phyloP scores from a whole-genome alignment of 179 eudicot genomes.

The Beta macrorhiza region DNA sequence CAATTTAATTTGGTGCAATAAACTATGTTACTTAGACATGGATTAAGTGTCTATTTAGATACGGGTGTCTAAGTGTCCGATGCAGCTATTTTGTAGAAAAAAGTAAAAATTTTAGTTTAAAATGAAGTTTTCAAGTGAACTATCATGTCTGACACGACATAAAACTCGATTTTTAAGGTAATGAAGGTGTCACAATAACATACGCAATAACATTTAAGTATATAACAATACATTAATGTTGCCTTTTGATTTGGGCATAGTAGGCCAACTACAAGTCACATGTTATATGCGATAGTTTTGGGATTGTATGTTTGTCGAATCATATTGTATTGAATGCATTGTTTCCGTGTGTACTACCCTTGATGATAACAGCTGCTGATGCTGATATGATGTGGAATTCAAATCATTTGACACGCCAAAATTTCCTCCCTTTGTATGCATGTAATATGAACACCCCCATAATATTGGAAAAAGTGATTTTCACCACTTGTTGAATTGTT shows the following conservation, averaged over 20 bases:
- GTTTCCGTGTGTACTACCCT: neutral
- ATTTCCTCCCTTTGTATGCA: neutral
- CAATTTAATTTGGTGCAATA: no score
- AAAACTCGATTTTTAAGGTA: no score
- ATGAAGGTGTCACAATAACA: no score
- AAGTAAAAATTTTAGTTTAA: no score
- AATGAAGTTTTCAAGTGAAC: no score
- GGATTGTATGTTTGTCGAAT: neutral
- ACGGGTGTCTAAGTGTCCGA: no score
- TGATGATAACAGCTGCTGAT: conserved; percentile 20
- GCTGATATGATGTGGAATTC: conserved; percentile 10
- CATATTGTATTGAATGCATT: neutral
- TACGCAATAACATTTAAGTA: no score
- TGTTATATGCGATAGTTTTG: neutral
- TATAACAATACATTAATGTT: no score
- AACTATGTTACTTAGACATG: no score
- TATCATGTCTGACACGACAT: no score
- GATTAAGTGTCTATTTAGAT: no score
- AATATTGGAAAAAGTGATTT: conserved; percentile 5
- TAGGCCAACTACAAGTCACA: neutral
- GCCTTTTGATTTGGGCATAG: neutral
- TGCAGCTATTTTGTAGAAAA: no score
- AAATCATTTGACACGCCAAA: conserved; percentile 3
- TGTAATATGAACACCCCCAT: neutral
- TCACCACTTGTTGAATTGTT: neutral